These are phyloP conservation scores for Pisolithus thermaeus DNA, from an alignment of 1,284 basidiomycete species.

Conservation along the genomic window DNA sequence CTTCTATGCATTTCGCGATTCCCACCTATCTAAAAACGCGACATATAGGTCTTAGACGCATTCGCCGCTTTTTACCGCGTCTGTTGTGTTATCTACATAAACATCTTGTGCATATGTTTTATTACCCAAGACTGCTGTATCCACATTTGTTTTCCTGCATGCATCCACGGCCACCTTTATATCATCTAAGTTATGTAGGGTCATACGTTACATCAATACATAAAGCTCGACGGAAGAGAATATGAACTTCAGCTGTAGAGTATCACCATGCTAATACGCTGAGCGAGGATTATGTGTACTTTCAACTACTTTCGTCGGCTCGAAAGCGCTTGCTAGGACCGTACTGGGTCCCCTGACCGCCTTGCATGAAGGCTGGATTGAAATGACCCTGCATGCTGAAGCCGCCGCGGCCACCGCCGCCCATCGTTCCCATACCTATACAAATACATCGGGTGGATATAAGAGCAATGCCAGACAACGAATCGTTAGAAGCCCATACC, in stretches of 20 bases:
- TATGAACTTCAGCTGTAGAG: not conserved
- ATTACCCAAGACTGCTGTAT: conserved; percentile 7
- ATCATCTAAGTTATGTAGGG: conserved; percentile 3
- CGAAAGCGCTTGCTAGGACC: conserved; percentile 47
- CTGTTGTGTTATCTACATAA: conserved; percentile 1
- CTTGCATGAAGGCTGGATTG: conserved; percentile 68
- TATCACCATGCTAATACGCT: no score
- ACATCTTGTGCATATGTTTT: conserved; percentile 9
- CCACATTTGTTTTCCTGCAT: not conserved
- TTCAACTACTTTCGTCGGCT: conserved; percentile 39
- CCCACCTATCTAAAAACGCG: not conserved
- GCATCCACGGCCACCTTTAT: not conserved
- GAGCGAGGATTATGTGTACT: not conserved
- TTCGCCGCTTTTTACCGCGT: not conserved
- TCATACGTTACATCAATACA: conserved; percentile 11
- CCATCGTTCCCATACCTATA: conserved; percentile 50
- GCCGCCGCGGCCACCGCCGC: conserved; percentile 38
- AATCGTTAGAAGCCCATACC: conserved; percentile 60
- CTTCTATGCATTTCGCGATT: not conserved
- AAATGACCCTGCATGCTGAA: conserved; percentile 56
- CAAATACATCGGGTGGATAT: conserved; percentile 32
- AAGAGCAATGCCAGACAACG: conserved; percentile 35
- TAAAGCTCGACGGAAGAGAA: conserved; percentile 3
- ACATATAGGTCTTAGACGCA: conserved; percentile 14
- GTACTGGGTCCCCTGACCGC: conserved; percentile 32